Evolutionary conservation across 257 asterid species (phyloP), one percentile per base, ranked within the genome.

Genomic region (Fraxinus anomala): DNA sequence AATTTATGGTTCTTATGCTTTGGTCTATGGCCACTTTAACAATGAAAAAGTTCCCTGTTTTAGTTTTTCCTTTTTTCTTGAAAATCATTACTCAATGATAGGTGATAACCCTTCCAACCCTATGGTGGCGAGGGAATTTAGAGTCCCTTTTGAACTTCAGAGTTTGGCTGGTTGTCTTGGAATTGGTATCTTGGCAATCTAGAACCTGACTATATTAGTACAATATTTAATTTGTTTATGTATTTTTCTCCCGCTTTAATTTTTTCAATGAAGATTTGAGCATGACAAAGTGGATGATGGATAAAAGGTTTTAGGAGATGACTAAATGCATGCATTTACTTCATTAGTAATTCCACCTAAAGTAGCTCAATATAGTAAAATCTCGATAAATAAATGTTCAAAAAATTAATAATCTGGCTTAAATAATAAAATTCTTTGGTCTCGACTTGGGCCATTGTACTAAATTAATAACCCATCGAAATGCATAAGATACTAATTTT

Each of bases 321-420:
- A 76, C 75, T 77, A 59, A 26, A 36, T 76, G 72, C 56, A 19
- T 72, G 67, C 12, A 42, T 42, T 42, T 42, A 42, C 16, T 42
- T 42, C 16, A 42, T 47, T 21, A 3, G 56, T 47, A 47, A 47
- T 47, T 47, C 21, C 56, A 47, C 56, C 56, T 14, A 47, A 47
- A 47, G 56, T 47, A 47, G n/a, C n/a, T 47, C 21, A 47, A 11
- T 42, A 31, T 0, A 31, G 34, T 3, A 31, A 31, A 31, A 31
- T 31, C 34, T 31, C 4, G 34, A 31, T 31, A 31, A 31, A 31
- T 31, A 5, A 31, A 31, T 31, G 34, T 31, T 31, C 5, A 31
- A 31, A 31, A 31, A 31, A 31, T 31, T 31, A 31, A 31, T 31
- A 3, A 31, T 31, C 5, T 31, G 0, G 0, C 5, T 31, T 31